phyloP scores from a whole-genome alignment of 306 rosid species.

The Vigna unguiculata region DNA sequence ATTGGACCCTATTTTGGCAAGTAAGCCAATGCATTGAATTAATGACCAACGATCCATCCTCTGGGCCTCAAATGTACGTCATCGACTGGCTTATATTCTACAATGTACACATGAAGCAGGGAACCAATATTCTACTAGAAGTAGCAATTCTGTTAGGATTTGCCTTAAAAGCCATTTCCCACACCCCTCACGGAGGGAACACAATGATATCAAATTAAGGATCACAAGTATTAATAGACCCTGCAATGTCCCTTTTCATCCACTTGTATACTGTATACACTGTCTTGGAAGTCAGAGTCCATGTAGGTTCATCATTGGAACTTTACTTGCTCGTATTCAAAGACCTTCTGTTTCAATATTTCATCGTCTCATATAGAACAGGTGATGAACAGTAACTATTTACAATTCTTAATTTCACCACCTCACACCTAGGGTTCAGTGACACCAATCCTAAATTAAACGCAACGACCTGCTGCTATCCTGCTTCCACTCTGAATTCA shows the following conservation, averaged over 20 bases:
- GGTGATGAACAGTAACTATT: neutral
- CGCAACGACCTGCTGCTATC: neutral
- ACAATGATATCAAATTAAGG: neutral
- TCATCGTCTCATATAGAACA: neutral
- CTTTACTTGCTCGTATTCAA: neutral
- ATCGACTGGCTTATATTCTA: neutral
- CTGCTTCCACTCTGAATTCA: neutral
- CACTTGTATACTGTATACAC: neutral
- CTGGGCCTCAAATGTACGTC: neutral
- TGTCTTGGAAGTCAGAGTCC: neutral
- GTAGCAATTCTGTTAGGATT: neutral
- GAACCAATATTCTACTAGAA: neutral
- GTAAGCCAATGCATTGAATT: neutral
- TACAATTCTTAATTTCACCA: neutral
- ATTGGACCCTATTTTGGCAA: neutral
- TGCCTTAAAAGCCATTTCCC: neutral
- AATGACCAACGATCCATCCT: neutral
- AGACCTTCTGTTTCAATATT: neutral
- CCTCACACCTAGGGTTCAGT: neutral
- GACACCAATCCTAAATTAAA: conserved; percentile 26
- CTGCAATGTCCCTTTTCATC: neutral
- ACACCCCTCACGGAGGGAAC: neutral
- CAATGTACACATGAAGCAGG: neutral
- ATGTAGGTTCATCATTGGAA: neutral
- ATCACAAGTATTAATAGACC: neutral